Evolutionary conservation across 176 grass and related monocot genomes (phyloP).

Genomic region (Pontederia paniculata): DNA sequence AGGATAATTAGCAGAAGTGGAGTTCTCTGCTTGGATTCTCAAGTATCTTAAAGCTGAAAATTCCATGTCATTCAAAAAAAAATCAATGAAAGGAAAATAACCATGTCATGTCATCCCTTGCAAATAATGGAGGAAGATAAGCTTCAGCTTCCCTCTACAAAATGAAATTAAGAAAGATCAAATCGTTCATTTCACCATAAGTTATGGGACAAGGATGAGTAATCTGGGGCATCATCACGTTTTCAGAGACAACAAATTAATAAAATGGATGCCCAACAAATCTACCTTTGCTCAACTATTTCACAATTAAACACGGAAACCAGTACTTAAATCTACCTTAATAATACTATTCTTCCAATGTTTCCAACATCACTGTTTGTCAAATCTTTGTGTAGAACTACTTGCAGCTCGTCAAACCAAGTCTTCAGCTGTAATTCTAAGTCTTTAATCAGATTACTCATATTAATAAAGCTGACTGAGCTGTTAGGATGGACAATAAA

Average conservation of each 20-base stretch:
- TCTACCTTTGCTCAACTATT: not conserved
- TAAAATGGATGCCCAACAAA: not conserved
- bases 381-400: constrained; percentile 59
- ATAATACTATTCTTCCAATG: constrained; percentile 73
- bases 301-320: not conserved
- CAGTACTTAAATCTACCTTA: constrained; percentile 44
- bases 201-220: not conserved
- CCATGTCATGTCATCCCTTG: too few relatives aligned
- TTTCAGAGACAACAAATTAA: not conserved
- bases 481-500: too few relatives aligned
- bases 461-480: too few relatives aligned
- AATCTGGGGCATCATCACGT: not conserved
- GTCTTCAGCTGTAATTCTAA: constrained; percentile 23
- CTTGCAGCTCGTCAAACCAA: constrained; percentile 30
- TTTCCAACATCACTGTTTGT: constrained; percentile 86
- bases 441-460: too few relatives aligned
- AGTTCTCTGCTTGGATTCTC: too few relatives aligned
- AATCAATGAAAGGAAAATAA: too few relatives aligned
- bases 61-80: too few relatives aligned
- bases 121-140: constrained; percentile 58
- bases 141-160: constrained; percentile 70
- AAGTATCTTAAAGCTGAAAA: too few relatives aligned
- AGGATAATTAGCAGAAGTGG: too few relatives aligned
- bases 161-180: constrained; percentile 14
- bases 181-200: not conserved